Evolutionary conservation across 164 flowering plant genomes (phyloP).

Genomic region (Tetracentron sinense): DNA sequence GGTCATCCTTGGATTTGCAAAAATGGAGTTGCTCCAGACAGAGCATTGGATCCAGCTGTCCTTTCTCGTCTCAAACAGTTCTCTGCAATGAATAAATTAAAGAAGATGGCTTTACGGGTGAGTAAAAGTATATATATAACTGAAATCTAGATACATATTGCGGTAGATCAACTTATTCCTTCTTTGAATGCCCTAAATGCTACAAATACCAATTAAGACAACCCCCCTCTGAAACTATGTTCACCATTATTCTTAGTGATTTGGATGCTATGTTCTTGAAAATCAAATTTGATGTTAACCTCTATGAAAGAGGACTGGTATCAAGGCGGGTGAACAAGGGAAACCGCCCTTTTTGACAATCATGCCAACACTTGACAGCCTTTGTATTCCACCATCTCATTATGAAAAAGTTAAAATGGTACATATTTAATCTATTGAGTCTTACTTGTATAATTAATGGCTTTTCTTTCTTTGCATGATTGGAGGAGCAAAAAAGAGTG

Average conservation of each 20-base stretch:
- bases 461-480: neutral
- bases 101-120: constrained; percentile 99
- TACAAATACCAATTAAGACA: neutral
- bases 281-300: too few species aligned
- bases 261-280: neutral
- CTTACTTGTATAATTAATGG: neutral
- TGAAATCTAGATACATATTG: neutral
- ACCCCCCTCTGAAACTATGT: neutral
- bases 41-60: constrained; percentile 90
- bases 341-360: too few species aligned
- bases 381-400: too few species aligned
- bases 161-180: neutral
- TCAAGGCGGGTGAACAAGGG: too few species aligned
- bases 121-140: constrained; percentile 16
- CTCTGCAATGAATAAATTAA: constrained; percentile 98
- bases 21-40: constrained; percentile 99
- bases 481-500: neutral
- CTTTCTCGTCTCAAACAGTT: constrained; percentile 95
- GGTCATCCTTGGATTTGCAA: constrained; percentile 99
- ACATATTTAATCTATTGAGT: neutral
- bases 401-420: neutral
- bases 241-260: neutral
- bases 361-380: too few species aligned
- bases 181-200: neutral
- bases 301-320: too few species aligned